These are phyloP conservation scores for Chrysosporium keratinophilum DNA, from an alignment of 2,329 filamentous ascomycete genomes.

Conservation along the genomic window DNA sequence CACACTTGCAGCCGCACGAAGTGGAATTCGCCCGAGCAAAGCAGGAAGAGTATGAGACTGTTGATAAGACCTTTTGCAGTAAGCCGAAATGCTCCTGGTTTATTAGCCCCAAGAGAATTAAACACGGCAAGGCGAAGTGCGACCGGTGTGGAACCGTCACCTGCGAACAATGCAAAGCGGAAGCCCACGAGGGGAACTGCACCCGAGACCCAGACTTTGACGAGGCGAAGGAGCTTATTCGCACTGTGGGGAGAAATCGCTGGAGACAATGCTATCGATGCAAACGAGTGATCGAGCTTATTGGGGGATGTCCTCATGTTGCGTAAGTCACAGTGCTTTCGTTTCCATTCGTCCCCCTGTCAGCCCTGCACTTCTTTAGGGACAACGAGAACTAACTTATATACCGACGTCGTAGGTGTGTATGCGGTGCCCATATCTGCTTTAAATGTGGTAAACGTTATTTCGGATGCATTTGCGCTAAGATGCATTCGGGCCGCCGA, in stretches of 20 bases:
- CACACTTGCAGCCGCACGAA: slow-evolving; percentile 32
- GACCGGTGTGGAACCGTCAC: slow-evolving; percentile 36
- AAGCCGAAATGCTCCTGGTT: slow-evolving; percentile 38
- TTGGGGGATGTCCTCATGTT: slow-evolving; percentile 48
- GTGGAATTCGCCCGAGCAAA: slow-evolving; percentile 35
- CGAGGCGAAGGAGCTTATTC: slow-evolving; percentile 29
- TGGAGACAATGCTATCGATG: slow-evolving; percentile 47
- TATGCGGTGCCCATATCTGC: no score
- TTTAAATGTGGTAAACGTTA: no score
- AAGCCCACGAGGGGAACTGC: slow-evolving; percentile 41
- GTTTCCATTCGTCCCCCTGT: no score
- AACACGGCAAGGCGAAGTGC: slow-evolving; percentile 34
- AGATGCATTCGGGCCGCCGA: no score
- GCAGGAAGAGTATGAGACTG: slow-evolving; percentile 40
- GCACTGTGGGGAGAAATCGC: slow-evolving; percentile 30
- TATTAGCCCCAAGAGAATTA: slow-evolving; percentile 31
- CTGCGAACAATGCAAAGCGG: slow-evolving; percentile 44
- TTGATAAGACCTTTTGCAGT: slow-evolving; percentile 45
- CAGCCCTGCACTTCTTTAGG: no score
- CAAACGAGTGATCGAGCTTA: slow-evolving; percentile 40
- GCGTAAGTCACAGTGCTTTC: slow-evolving; percentile 45
- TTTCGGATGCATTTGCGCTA: no score
- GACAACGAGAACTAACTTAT: no score
- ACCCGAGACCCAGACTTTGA: slow-evolving; percentile 36
- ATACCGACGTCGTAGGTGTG: no score